Evolutionary conservation across 1,284 basidiomycete genomes (phyloP).

Genomic region (Tranzscheliella williamsii): DNA sequence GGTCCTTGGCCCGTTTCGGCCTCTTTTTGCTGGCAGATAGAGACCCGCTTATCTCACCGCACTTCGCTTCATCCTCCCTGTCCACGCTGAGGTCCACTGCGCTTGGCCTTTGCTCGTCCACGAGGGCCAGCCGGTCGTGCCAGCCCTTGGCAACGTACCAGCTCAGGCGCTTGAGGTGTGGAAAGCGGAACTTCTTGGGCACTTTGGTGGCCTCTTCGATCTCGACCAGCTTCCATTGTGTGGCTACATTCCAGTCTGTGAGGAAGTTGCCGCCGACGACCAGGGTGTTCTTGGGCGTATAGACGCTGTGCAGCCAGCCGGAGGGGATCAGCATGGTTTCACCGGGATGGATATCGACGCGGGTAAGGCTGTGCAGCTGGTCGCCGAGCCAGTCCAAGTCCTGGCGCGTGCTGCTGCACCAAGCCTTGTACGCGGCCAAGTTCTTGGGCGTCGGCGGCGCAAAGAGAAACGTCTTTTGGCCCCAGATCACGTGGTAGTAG

Average conservation of each 20-base stretch:
- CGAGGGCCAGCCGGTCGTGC: conserved; percentile 17
- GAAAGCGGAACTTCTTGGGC: conserved; percentile 91
- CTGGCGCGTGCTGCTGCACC: conserved; percentile 74
- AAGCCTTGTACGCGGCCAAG: conserved; percentile 81
- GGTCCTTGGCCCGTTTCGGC: background rate
- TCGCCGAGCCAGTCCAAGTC: conserved; percentile 88
- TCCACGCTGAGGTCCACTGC: background rate
- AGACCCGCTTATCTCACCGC: background rate
- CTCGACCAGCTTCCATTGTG: conserved; percentile 76
- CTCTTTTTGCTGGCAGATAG: background rate
- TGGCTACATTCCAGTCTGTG: conserved; percentile 37
- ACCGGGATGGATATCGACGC: conserved; percentile 77
- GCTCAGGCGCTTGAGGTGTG: conserved; percentile 63
- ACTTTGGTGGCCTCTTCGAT: conserved; percentile 92
- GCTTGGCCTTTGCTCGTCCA: background rate
- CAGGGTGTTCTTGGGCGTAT: conserved; percentile 86
- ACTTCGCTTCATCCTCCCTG: background rate
- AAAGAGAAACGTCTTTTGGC: conserved; percentile 83
- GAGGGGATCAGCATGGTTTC: conserved; percentile 75
- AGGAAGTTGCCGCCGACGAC: conserved; percentile 91
- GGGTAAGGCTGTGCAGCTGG: conserved; percentile 81
- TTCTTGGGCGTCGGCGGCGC: conserved; percentile 82
- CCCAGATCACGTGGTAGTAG: conserved; percentile 41
- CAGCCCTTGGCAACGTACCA: conserved; percentile 60
- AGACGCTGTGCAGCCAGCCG: conserved; percentile 96